A percentile compares a stretch with the other conserved stretches of the same genome.
Conservation (phyloP, 371 early-diverging fungal genomes). For the Circinella minor region DNA sequence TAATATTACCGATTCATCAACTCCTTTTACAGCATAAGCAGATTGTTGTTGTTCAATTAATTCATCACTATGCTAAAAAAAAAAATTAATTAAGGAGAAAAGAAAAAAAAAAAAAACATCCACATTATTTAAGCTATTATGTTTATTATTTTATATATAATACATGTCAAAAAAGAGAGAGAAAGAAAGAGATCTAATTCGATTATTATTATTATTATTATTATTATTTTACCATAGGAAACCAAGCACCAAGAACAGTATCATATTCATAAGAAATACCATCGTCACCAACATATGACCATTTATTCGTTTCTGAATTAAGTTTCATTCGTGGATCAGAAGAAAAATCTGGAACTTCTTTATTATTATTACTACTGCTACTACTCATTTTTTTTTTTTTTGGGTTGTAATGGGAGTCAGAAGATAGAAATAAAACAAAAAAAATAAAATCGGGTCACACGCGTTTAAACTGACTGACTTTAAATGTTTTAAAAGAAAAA, state of each 20-base stretch:
- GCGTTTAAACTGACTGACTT: no score
- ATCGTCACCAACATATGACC: slow-evolving; percentile 76
- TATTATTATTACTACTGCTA: background rate
- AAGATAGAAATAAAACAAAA: no score
- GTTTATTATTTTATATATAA: no score
- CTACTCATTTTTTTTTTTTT: background rate
- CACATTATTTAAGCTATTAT: no score
- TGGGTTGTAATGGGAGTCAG: background rate
- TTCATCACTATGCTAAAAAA: slow-evolving; percentile 72
- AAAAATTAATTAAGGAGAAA: no score
- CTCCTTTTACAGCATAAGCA: slow-evolving; percentile 71
- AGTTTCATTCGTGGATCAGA: slow-evolving; percentile 60
- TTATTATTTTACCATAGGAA: slow-evolving; percentile 77
- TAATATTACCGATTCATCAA: slow-evolving; percentile 54
- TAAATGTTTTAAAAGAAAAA: no score
- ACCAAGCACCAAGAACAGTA: slow-evolving; percentile 82
- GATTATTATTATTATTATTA: background rate
- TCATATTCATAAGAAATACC: slow-evolving; percentile 87
- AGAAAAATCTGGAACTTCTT: slow-evolving; percentile 32
- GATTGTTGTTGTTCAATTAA: slow-evolving; percentile 83
- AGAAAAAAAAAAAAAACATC: no score
- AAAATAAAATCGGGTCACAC: no score
- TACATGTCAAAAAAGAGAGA: no score
- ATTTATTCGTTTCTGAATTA: slow-evolving; percentile 72
- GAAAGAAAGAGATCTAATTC: no score